These are phyloP conservation scores for Sphaerulina musiva DNA, from an alignment of 2,329 filamentous ascomycete genomes.

Conservation along the genomic window DNA sequence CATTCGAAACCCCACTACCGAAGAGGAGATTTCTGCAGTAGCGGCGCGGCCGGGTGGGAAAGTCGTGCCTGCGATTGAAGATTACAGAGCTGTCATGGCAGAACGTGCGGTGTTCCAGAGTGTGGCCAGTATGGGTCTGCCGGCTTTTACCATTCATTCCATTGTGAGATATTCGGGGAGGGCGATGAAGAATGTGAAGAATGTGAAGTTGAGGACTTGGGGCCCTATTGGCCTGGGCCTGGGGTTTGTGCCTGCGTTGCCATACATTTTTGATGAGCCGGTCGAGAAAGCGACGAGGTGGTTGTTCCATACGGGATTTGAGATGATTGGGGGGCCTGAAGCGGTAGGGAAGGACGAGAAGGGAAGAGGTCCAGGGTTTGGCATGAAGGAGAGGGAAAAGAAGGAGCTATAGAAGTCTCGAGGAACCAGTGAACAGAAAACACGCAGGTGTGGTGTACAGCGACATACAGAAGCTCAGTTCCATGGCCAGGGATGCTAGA, in stretches of 20 bases:
- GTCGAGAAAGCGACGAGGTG: slow-evolving; percentile 89
- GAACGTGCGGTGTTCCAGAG: slow-evolving; percentile 87
- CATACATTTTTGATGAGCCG: slow-evolving; percentile 80
- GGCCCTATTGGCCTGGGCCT: slow-evolving; percentile 74
- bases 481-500: neutral
- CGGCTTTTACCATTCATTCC: slow-evolving; percentile 88
- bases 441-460: neutral
- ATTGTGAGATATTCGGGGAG: slow-evolving; percentile 83
- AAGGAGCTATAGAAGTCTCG: neutral
- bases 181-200: slow-evolving; percentile 79
- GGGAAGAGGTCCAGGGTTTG: slow-evolving; percentile 28
- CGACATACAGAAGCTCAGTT: neutral
- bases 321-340: slow-evolving; percentile 59
- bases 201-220: slow-evolving; percentile 69
- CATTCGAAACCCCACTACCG: slow-evolving; percentile 59
- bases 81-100: slow-evolving; percentile 84
- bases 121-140: slow-evolving; percentile 86
- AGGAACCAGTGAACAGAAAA: neutral
- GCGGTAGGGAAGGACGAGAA: slow-evolving; percentile 45
- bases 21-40: slow-evolving; percentile 32
- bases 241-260: slow-evolving; percentile 69
- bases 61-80: slow-evolving; percentile 66
- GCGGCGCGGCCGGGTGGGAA: slow-evolving; percentile 14
- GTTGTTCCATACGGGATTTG: slow-evolving; percentile 77
- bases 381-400: slow-evolving; percentile 8